A percentile compares a stretch with the other conserved stretches of the same genome.
phyloP scores from a whole-genome alignment of 768 basidiomycete genomes.

The Boletus rufocinnamomeus region DNA sequence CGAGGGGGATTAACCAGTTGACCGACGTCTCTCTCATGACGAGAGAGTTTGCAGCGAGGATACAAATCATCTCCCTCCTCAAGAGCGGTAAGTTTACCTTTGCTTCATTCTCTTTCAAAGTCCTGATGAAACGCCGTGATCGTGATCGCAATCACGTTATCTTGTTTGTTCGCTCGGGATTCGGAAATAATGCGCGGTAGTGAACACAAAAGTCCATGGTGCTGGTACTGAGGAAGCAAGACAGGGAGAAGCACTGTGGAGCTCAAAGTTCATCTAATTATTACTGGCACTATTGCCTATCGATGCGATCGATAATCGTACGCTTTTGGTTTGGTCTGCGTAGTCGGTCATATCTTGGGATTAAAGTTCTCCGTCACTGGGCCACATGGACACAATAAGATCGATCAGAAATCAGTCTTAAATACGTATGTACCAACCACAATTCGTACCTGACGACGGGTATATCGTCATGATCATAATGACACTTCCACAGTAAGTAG shows the following conservation, averaged over 20 bases:
- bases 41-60: slow-evolving; percentile 53
- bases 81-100: slow-evolving; percentile 46
- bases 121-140: slow-evolving; percentile 5
- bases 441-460: slow-evolving; percentile 2
- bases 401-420: slow-evolving; percentile 7
- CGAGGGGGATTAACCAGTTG: slow-evolving; percentile 51
- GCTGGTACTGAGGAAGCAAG: slow-evolving; percentile 51
- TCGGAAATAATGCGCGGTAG: slow-evolving; percentile 24
- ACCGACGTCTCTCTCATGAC: slow-evolving; percentile 53
- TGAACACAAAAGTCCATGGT: slow-evolving; percentile 50
- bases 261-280: slow-evolving; percentile 50
- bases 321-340: background rate
- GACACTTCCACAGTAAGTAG: background rate
- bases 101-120: background rate
- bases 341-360: background rate
- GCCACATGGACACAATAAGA: slow-evolving; percentile 6
- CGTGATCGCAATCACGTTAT: slow-evolving; percentile 1
- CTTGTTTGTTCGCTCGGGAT: background rate
- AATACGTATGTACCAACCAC: slow-evolving; percentile 1
- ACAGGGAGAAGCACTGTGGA: slow-evolving; percentile 53
- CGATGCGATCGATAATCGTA: background rate
- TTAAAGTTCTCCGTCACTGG: slow-evolving; percentile 8
- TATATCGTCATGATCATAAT: background rate
- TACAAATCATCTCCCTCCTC: slow-evolving; percentile 54
- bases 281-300: background rate